phyloP scores from a whole-genome alignment of 345 rosid species.

The Salix koriyanagi region DNA sequence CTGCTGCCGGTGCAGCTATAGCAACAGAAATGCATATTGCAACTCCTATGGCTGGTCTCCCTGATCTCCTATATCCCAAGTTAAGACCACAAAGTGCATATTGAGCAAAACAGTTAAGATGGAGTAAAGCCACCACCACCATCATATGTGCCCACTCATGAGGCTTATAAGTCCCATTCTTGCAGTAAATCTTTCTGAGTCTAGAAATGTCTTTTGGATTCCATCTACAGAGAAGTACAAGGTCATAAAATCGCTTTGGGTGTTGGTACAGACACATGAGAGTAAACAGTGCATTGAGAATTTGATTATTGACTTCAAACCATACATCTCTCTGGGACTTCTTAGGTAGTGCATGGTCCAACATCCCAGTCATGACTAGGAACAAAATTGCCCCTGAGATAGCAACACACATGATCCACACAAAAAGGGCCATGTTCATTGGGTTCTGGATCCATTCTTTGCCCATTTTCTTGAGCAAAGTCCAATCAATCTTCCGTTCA shows the following conservation, averaged over 20 bases:
- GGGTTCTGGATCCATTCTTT: constrained; percentile 77
- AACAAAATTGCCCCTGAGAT: constrained; percentile 90
- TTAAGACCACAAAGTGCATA: constrained; percentile 92
- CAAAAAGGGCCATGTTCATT: constrained; percentile 72
- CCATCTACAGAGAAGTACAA: constrained; percentile 81
- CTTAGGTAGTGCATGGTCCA: constrained; percentile 56
- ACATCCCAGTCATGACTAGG: constrained; percentile 96
- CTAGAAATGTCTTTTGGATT: constrained; percentile 50
- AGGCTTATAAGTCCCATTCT: constrained; percentile 80
- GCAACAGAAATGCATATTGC: constrained; percentile 75
- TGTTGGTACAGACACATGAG: constrained; percentile 93
- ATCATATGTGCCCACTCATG: constrained; percentile 86
- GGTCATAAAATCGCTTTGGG: constrained; percentile 81
- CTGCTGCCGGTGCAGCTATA: constrained; percentile 82
- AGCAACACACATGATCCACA: constrained; percentile 69
- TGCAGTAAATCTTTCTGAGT: constrained; percentile 80
- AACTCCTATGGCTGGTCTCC: constrained; percentile 82
- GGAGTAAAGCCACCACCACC: constrained; percentile 75
- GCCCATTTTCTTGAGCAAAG: constrained; percentile 43
- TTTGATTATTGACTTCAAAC: constrained; percentile 94
- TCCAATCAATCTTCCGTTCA: constrained; percentile 64
- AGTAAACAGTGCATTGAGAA: constrained; percentile 84
- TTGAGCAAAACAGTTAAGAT: constrained; percentile 89
- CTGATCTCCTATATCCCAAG: constrained; percentile 71
- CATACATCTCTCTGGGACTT: constrained; percentile 73